These are phyloP conservation scores for Camellia japonica DNA, from an alignment of 148 eudicot genomes.

Conservation along the genomic window DNA sequence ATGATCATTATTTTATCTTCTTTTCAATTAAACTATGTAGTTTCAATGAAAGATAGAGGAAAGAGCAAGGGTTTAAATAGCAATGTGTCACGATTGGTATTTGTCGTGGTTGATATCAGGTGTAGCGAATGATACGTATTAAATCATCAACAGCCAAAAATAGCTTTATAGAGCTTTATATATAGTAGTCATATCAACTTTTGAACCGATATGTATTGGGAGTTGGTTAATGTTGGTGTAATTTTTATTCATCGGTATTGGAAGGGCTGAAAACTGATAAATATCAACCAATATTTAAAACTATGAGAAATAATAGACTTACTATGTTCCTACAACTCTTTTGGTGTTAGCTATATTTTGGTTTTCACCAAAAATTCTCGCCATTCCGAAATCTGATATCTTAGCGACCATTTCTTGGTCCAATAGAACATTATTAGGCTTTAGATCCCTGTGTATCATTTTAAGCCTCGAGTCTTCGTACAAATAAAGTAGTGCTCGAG, in stretches of 20 bases:
- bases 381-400: constrained; percentile 24
- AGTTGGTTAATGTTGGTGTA: too few species aligned
- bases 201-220: too few species aligned
- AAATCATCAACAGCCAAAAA: too few species aligned
- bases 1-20: background rate
- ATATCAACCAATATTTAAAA: too few species aligned
- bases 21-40: background rate
- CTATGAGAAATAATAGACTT: background rate
- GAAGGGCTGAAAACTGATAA: too few species aligned
- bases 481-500: constrained; percentile 18
- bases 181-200: too few species aligned
- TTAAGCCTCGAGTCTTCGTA: constrained; percentile 7
- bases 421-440: constrained; percentile 16
- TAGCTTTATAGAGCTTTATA: too few species aligned
- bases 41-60: background rate
- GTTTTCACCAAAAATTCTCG: constrained; percentile 22
- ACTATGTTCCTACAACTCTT: constrained; percentile 31
- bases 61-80: background rate
- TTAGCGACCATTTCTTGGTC: constrained; percentile 15
- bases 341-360: constrained; percentile 20
- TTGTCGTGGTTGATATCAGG: too few species aligned
- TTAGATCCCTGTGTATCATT: constrained; percentile 24
- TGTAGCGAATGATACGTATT: too few species aligned
- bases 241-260: too few species aligned
- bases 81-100: background rate